These are phyloP conservation scores for Phyllachora maydis DNA, from an alignment of 2,329 filamentous ascomycete genomes.

Conservation along the genomic window DNA sequence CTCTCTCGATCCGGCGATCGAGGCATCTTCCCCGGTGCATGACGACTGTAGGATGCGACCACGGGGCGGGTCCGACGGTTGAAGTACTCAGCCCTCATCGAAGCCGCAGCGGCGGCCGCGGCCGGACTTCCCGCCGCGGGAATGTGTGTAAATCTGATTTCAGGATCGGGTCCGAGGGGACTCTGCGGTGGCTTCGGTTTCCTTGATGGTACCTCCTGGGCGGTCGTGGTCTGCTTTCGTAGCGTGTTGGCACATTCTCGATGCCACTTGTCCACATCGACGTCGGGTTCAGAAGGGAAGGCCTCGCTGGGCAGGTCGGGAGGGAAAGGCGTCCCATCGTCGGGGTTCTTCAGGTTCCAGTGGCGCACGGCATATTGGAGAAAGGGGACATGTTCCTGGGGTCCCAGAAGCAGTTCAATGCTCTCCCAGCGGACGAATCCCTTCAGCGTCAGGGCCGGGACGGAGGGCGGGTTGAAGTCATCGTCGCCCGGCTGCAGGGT, in stretches of 20 bases:
- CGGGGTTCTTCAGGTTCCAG: slow-evolving; percentile 57
- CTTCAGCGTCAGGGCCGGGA: slow-evolving; percentile 63
- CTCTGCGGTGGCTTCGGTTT: background rate
- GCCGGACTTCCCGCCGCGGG: background rate
- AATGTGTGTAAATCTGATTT: background rate
- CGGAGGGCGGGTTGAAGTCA: slow-evolving; percentile 52
- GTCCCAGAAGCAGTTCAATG: slow-evolving; percentile 70
- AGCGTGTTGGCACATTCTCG: slow-evolving; percentile 52
- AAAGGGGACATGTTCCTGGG: slow-evolving; percentile 71
- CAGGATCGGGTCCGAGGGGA: background rate
- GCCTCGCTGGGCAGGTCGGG: slow-evolving; percentile 33
- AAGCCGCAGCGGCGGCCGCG: background rate
- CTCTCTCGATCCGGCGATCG: no score
- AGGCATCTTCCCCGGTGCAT: background rate
- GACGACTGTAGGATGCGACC: slow-evolving; percentile 13
- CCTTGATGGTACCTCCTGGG: slow-evolving; percentile 13
- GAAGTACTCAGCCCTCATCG: background rate
- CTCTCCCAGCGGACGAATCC: slow-evolving; percentile 92
- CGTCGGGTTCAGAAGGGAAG: slow-evolving; percentile 53
- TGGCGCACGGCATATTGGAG: slow-evolving; percentile 60
- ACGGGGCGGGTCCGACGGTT: slow-evolving; percentile 19
- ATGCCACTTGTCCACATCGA: slow-evolving; percentile 75
- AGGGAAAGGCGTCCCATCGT: slow-evolving; percentile 50
- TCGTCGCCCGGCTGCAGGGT: slow-evolving; percentile 56
- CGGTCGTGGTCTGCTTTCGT: slow-evolving; percentile 38